Evolutionary conservation across 768 basidiomycete species (phyloP), one percentile per base, ranked within the genome.

Genomic region (Agrocybe chaxingu): DNA sequence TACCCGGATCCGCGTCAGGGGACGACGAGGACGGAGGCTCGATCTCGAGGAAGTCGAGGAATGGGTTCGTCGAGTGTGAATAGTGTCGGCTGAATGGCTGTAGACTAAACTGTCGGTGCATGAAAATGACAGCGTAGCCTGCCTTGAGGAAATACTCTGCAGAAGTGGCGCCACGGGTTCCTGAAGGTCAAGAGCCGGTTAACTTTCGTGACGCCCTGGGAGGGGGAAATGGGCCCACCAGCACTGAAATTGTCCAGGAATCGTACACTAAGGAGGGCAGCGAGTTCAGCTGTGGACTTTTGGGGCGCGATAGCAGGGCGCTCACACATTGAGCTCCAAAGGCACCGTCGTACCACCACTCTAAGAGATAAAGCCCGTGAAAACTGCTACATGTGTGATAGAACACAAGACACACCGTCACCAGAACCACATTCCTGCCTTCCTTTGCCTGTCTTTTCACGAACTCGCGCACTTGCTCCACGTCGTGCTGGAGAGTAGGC

Each of bases 241-340:
- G 97, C 96, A 69, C 94, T 97, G 70, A 98, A 98, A 74, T 99
- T 98, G 66, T 98, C 96, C 29, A 99, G 77, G 67, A 98, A 99
- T 45, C 97, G 91, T 42, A 99, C 97, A 59, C 96, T 99, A 24
- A 66, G 53, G 64, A 54, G 54, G 57, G 55, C 56, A 55, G 55
- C 47, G 53, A 37, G 38, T 57, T 67, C 54, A 65, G 62, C 58
- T 53, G 56, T 54, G 50, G 53, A 52, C 52, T 24, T 24, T 45
- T 65, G 60, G 55, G 46, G 38, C 33, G 51, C 57, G 48, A 62
- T 49, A 57, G 51, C 51, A 57, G 24, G 65, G 50, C 48, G 76
- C 95, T 84, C 79, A 98, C 97, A 98, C 94, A 64, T 98, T 98
- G 76, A 94, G 89, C 75, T 99, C 97, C 52, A 99, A 73, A 2